Evolutionary conservation across 2,329 filamentous ascomycete genomes (phyloP).

Genomic region (Pestalotiopsis sp.): DNA sequence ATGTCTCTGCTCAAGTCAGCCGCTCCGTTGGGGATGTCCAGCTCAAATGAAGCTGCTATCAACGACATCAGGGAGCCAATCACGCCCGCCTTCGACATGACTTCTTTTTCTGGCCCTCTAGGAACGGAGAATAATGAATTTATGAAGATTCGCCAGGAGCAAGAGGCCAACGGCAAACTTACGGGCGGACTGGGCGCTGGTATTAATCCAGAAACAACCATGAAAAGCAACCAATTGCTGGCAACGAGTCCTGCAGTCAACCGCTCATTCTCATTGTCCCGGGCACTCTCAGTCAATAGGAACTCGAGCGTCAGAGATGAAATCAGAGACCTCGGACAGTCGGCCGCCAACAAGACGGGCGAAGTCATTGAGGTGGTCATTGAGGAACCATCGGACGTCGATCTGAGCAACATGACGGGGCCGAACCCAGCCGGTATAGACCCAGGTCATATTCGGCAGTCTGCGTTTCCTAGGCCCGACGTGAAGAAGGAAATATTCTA

Average conservation of each 20-base stretch:
- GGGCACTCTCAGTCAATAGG: slow-evolving; percentile 38
- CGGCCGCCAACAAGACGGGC: slow-evolving; percentile 61
- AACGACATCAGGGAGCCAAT: slow-evolving; percentile 25
- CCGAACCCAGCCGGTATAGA: slow-evolving; percentile 31
- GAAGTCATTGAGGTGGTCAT: slow-evolving; percentile 63
- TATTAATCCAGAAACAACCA: slow-evolving; percentile 47
- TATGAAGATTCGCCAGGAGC: slow-evolving; percentile 46
- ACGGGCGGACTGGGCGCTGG: slow-evolving; percentile 63
- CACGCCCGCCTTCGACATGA: slow-evolving; percentile 46
- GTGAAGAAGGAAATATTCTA: slow-evolving; percentile 56
- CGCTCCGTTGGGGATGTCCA: slow-evolving; percentile 33
- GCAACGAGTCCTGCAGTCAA: slow-evolving; percentile 36
- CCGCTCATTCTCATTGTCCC: slow-evolving; percentile 41
- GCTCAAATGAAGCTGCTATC: slow-evolving; percentile 30
- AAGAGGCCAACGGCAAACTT: slow-evolving; percentile 57
- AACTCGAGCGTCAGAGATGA: slow-evolving; percentile 34
- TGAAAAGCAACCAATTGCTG: slow-evolving; percentile 55
- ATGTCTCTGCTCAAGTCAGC: slow-evolving; percentile 31
- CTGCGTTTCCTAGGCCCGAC: slow-evolving; percentile 39
- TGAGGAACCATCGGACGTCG: slow-evolving; percentile 47
- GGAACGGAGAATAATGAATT: slow-evolving; percentile 47
- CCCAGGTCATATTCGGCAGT: slow-evolving; percentile 35
- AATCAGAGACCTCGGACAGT: slow-evolving; percentile 54
- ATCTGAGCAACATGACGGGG: slow-evolving; percentile 55
- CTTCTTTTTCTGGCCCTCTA: slow-evolving; percentile 47